Conservation (phyloP, 805 yeast genomes). For the Cyberlindnera mrakii region DNA sequence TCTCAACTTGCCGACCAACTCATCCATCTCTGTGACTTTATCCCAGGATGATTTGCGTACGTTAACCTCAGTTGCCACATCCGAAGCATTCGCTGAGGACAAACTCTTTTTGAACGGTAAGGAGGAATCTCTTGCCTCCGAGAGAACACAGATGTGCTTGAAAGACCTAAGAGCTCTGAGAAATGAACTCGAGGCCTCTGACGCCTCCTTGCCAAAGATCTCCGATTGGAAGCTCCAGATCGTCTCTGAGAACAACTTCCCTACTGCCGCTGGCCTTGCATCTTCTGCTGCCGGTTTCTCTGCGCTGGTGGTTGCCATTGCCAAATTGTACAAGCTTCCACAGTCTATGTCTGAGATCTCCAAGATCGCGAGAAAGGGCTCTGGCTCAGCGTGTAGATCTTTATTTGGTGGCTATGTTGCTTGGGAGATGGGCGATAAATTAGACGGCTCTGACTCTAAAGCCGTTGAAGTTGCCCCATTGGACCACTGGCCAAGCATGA, state of each 20-base stretch:
- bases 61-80: constrained; percentile 79
- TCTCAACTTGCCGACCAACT: constrained; percentile 91
- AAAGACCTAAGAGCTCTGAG: constrained; percentile 69
- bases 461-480: constrained; percentile 89
- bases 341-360: constrained; percentile 80
- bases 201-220: constrained; percentile 51
- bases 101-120: constrained; percentile 83
- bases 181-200: constrained; percentile 46
- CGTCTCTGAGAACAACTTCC: constrained; percentile 93
- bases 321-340: constrained; percentile 80
- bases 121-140: constrained; percentile 61
- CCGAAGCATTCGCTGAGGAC: constrained; percentile 51
- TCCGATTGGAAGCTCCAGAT: constrained; percentile 66
- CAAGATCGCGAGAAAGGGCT: constrained; percentile 94
- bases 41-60: constrained; percentile 89
- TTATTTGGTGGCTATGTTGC: constrained; percentile 97
- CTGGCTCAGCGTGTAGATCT: constrained; percentile 98
- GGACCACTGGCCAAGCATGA: constrained; percentile 87
- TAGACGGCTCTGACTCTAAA: constrained; percentile 84
- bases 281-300: constrained; percentile 99
- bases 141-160: constrained; percentile 67
- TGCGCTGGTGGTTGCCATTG: constrained; percentile 86
- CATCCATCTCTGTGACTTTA: constrained; percentile 90
- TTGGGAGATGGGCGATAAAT: constrained; percentile 88
- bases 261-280: constrained; percentile 98